Evolutionary conservation across 2,329 filamentous ascomycete genomes (phyloP), one percentile per base, ranked within the genome.

Genomic region (Dendryphion nanum): DNA sequence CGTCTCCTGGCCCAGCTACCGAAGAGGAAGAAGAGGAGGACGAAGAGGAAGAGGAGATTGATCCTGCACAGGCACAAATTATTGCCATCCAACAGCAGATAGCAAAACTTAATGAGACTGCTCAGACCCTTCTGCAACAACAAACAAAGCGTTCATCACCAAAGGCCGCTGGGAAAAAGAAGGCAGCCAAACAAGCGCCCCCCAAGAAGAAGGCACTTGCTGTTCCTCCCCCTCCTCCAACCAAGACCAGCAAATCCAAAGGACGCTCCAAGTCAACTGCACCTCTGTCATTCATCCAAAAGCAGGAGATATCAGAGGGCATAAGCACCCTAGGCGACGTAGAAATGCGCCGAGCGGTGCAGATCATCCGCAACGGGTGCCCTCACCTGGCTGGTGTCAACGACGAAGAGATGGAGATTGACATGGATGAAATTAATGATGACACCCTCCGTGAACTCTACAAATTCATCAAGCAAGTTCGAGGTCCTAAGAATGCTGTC

Each of bases 341-440:
- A n/a, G 82, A 88, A 50, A 85, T 95, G 57, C 78, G 83, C 34
- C 81, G 82, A 50, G 89, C 91, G 0, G 87, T 96, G 20, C 81
- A 85, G 42, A 90, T 97, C 45, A 97, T 98, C 59, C 89, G 94
- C 63, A 81, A 81, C 48, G 91, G 95, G 50, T 67, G 87, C 72
- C 71, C 87, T 69, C 74, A 85, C 74, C 74, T 93, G 32, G 61
- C 68, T 21, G 65, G 74, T 55, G 72, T 75, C 48, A 67, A 73
- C 41, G 75, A 76, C 48, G 78, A 79, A 33, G 78, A 81, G 53
- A 73, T 82, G 57, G 79, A 87, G 53, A 73, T 90, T 21, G 79
- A 82, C 47, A 81, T 82, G 47, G 79, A 82, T 44, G 71, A 78
- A 44, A 70, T 82, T 42, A 72, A 72, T 23, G 69, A 74, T 29